A percentile compares a stretch with the other conserved stretches of the same genome.
Evolutionary conservation across 495 filamentous ascomycete species (phyloP).

Genomic region (Sporormia fimetaria): DNA sequence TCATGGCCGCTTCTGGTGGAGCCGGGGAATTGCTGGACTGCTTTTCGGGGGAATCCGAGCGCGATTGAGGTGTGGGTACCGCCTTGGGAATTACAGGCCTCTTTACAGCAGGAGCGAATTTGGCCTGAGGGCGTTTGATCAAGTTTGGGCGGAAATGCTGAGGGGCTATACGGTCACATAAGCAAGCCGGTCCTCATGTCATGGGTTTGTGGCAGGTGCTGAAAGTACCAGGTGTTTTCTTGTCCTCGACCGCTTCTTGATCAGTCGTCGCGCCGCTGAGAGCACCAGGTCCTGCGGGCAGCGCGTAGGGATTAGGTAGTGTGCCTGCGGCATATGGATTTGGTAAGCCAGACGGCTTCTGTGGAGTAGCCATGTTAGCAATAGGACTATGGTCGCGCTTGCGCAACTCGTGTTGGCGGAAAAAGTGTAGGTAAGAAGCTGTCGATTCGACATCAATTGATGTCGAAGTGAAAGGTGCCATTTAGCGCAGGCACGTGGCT

Average conservation of each 20-base stretch:
- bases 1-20: background rate
- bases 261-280: background rate
- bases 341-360: too few relatives aligned
- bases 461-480: too few relatives aligned
- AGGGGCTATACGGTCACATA: background rate
- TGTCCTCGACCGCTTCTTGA: background rate
- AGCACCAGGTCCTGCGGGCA: constrained; percentile 2
- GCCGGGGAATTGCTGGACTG: too few relatives aligned
- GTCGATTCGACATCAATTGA: too few relatives aligned
- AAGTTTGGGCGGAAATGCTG: background rate
- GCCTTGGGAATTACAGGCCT: background rate
- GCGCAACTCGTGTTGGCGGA: too few relatives aligned
- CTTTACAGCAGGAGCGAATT: background rate
- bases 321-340: constrained; percentile 8
- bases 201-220: background rate
- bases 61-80: constrained; percentile 1
- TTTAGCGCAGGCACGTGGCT: too few relatives aligned
- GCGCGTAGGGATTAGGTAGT: too few relatives aligned
- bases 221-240: constrained; percentile 3
- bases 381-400: too few relatives aligned
- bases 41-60: background rate
- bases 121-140: constrained; percentile 7
- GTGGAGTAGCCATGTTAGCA: too few relatives aligned
- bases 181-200: background rate
- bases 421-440: too few relatives aligned